Conservation (phyloP, 768 basidiomycete genomes). For the Rhodotorula graminis region DNA sequence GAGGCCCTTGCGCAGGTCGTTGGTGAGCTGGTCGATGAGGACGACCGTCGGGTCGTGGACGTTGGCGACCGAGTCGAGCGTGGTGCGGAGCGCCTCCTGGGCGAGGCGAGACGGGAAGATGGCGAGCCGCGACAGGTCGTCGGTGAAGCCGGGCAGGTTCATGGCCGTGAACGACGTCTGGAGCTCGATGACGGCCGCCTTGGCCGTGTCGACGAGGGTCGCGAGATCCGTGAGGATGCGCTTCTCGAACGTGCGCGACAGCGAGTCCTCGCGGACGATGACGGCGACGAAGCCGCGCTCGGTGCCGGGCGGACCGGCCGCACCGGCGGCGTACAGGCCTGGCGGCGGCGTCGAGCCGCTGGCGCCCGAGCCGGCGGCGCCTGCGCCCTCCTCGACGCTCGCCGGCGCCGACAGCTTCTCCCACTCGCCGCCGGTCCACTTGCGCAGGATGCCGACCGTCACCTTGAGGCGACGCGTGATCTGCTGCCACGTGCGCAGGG, state of each 20-base stretch:
- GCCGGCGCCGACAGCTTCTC: conserved; percentile 68
- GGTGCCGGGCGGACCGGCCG: conserved; percentile 37
- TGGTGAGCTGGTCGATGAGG: conserved; percentile 88
- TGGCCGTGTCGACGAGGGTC: conserved; percentile 74
- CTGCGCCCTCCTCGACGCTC: conserved; percentile 51
- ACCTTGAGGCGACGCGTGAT: conserved; percentile 76
- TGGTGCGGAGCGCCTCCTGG: conserved; percentile 81
- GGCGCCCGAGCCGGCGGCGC: neutral
- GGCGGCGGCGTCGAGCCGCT: neutral
- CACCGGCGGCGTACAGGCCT: neutral
- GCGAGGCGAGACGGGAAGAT: conserved; percentile 95
- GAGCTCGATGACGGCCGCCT: conserved; percentile 77
- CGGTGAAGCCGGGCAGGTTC: conserved; percentile 85
- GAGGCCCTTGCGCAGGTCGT: conserved; percentile 84
- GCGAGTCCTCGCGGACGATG: conserved; percentile 89
- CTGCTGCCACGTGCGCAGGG: conserved; percentile 87
- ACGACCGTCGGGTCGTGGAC: conserved; percentile 81
- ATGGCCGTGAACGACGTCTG: conserved; percentile 71
- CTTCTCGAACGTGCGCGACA: conserved; percentile 89
- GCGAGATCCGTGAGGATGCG: conserved; percentile 64
- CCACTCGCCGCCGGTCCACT: conserved; percentile 90
- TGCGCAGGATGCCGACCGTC: conserved; percentile 71
- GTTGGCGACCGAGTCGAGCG: conserved; percentile 63
- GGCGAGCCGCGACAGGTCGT: conserved; percentile 81
- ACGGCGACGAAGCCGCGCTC: conserved; percentile 85